Evolutionary conservation across 83 land plant species (phyloP).

Genomic region (Picea engelmannii): DNA sequence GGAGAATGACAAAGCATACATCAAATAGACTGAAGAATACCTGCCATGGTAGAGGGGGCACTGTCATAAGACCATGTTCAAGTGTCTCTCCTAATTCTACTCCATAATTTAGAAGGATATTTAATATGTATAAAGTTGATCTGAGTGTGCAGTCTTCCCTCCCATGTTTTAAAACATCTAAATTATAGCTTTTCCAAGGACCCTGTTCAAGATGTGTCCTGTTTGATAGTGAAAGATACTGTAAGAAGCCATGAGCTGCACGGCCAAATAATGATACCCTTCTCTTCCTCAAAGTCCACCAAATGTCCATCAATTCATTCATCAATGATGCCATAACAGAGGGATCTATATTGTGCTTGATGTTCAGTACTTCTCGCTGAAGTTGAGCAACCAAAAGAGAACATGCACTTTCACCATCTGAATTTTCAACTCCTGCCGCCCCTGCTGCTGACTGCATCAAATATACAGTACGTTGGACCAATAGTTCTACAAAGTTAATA

Average conservation of each 20-base stretch:
- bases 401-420: slow-evolving; percentile 64
- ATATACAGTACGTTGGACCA: slow-evolving; percentile 51
- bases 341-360: slow-evolving; percentile 26
- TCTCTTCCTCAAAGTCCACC: slow-evolving; percentile 86
- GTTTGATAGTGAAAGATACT: slow-evolving; percentile 73
- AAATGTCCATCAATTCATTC: slow-evolving; percentile 66
- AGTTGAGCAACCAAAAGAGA: slow-evolving; percentile 60
- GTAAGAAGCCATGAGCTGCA: slow-evolving; percentile 86
- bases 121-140: slow-evolving; percentile 77
- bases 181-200: slow-evolving; percentile 12
- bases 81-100: slow-evolving; percentile 84
- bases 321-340: slow-evolving; percentile 25
- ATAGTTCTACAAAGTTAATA: slow-evolving; percentile 24
- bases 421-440: slow-evolving; percentile 56
- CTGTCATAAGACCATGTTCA: slow-evolving; percentile 62
- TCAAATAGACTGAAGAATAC: slow-evolving; percentile 30
- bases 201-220: slow-evolving; percentile 18
- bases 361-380: slow-evolving; percentile 35
- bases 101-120: slow-evolving; percentile 87
- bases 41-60: slow-evolving; percentile 93
- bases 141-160: slow-evolving; percentile 56
- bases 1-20: background rate
- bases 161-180: slow-evolving; percentile 31
- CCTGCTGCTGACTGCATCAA: slow-evolving; percentile 77
- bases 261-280: slow-evolving; percentile 72